Percentiles rank a stretch among this genome's conserved stretches.
Evolutionary conservation across 2,329 filamentous ascomycete species (phyloP).

Genomic region (Microthyrium microscopicum): DNA sequence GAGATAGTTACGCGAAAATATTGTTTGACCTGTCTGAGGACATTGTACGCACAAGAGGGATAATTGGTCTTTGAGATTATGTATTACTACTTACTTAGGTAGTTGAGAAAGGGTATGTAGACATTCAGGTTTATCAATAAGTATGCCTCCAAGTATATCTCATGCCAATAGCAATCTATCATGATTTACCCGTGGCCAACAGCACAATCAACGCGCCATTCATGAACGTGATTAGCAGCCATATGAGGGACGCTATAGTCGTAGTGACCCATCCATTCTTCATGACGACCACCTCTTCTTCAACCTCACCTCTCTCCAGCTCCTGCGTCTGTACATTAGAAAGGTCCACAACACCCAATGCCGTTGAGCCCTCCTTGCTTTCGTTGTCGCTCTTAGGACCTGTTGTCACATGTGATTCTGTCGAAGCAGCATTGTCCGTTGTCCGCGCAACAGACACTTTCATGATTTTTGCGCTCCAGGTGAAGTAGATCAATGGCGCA

Average conservation of each 20-base stretch:
- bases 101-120: no score
- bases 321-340: constrained; percentile 6
- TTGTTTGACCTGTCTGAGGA: no score
- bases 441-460: constrained; percentile 43
- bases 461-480: constrained; percentile 66
- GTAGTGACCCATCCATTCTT: constrained; percentile 52
- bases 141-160: no score
- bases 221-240: constrained; percentile 60
- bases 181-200: constrained; percentile 32
- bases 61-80: no score
- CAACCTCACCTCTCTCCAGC: constrained; percentile 8
- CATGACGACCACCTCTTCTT: constrained; percentile 30
- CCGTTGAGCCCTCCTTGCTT: constrained; percentile 3
- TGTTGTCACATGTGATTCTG: background rate
- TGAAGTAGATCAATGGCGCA: constrained; percentile 73
- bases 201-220: constrained; percentile 63
- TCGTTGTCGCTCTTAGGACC: background rate
- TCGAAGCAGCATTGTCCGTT: constrained; percentile 1
- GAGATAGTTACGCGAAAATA: no score
- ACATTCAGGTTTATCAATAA: no score
- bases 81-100: no score
- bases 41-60: no score
- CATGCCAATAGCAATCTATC: no score
- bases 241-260: constrained; percentile 43
- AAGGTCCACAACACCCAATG: constrained; percentile 9